Conservation (phyloP, 1,284 basidiomycete genomes). For the Moesziomyces aphidis region DNA sequence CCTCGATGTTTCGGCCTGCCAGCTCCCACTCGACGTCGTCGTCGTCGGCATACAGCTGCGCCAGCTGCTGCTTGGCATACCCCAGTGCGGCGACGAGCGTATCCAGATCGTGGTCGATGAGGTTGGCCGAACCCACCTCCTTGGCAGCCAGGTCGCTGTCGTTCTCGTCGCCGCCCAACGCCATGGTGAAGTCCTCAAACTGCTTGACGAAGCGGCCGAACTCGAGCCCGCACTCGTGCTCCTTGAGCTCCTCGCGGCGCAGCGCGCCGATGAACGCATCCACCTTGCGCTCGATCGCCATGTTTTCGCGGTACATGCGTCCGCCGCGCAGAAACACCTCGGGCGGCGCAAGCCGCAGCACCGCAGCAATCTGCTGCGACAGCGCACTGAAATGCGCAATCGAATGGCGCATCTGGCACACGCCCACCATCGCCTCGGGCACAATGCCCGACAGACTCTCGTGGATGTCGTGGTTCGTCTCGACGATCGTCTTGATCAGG, state of each 20-base stretch:
- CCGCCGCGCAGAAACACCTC: conserved; percentile 72
- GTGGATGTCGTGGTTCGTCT: conserved; percentile 59
- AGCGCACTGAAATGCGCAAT: conserved; percentile 63
- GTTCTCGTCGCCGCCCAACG: conserved; percentile 75
- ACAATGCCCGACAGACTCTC: conserved; percentile 48
- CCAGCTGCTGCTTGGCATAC: conserved; percentile 55
- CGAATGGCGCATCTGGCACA: conserved; percentile 62
- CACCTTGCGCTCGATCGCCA: conserved; percentile 87
- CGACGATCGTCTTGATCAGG: conserved; percentile 59
- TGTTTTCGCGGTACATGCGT: conserved; percentile 80
- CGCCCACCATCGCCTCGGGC: conserved; percentile 56
- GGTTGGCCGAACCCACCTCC: conserved; percentile 60
- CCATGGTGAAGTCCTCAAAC: conserved; percentile 57
- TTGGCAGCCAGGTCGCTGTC: conserved; percentile 62
- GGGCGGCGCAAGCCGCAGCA: conserved; percentile 54
- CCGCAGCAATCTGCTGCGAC: conserved; percentile 61
- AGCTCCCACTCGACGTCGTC: conserved; percentile 56
- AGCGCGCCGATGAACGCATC: conserved; percentile 89
- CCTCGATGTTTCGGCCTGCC: conserved; percentile 41
- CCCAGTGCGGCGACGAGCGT: conserved; percentile 62
- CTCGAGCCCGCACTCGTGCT: conserved; percentile 89
- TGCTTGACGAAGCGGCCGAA: conserved; percentile 73
- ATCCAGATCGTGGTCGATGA: conserved; percentile 65
- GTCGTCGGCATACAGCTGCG: conserved; percentile 49
- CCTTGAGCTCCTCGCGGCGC: conserved; percentile 87